phyloP scores from a whole-genome alignment of 805 yeast species.

The Wickerhamiella shivajii region DNA sequence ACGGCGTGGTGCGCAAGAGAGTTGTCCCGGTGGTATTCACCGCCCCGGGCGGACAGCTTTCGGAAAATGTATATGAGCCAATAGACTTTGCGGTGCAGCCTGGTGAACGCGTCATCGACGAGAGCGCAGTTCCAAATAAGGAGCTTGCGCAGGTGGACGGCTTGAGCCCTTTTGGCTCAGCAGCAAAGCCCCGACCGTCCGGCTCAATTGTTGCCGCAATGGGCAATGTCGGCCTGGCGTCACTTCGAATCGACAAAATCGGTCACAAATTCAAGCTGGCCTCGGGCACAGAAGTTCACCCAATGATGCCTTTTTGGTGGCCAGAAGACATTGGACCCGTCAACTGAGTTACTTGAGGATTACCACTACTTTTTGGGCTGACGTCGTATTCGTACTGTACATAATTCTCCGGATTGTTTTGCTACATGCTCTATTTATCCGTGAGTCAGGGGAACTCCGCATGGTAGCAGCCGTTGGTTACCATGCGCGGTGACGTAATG shows the following conservation, averaged over 20 bases:
- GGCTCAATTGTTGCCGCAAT: slow-evolving; percentile 47
- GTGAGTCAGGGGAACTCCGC: no score
- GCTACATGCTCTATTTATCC: no score
- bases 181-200: slow-evolving; percentile 27
- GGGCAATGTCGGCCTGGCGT: slow-evolving; percentile 52
- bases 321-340: slow-evolving; percentile 28
- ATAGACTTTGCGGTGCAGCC: slow-evolving; percentile 7
- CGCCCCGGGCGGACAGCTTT: slow-evolving; percentile 12
- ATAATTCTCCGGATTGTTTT: no score
- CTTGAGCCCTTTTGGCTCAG: slow-evolving; percentile 14
- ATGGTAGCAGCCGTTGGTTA: no score
- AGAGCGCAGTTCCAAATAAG: slow-evolving; percentile 13
- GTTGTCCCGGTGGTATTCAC: slow-evolving; percentile 50
- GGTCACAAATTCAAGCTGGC: slow-evolving; percentile 16
- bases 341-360: no score
- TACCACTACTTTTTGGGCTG: no score
- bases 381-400: no score
- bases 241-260: slow-evolving; percentile 32
- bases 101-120: slow-evolving; percentile 12
- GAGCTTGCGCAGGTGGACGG: background rate
- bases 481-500: slow-evolving; percentile 3
- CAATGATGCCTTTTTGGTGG: slow-evolving; percentile 64
- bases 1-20: slow-evolving; percentile 73
- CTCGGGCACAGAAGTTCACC: slow-evolving; percentile 32
- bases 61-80: slow-evolving; percentile 14